Evolutionary conservation across 805 yeast genomes (phyloP).

Genomic region (Kazachstania viticola): DNA sequence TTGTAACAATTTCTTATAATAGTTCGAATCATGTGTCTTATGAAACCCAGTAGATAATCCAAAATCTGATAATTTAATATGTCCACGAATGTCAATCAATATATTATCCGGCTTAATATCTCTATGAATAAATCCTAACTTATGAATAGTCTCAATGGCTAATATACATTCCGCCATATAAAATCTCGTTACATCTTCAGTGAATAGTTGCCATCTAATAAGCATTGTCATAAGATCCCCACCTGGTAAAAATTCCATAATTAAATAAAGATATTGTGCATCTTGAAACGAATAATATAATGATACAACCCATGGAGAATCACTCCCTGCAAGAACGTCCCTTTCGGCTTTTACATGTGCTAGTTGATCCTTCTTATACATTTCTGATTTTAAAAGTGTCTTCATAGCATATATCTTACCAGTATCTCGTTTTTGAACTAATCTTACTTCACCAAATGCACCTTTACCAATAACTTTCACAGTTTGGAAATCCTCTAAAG

Average conservation of each 20-base stretch:
- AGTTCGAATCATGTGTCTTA: conserved; percentile 82
- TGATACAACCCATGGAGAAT: conserved; percentile 88
- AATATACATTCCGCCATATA: conserved; percentile 94
- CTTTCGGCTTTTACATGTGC: conserved; percentile 95
- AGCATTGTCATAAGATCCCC: conserved; percentile 93
- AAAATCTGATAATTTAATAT: conserved; percentile 75
- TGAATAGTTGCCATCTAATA: conserved; percentile 85
- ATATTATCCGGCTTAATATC: conserved; percentile 97
- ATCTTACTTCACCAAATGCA: conserved; percentile 93
- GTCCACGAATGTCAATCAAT: conserved; percentile 70
- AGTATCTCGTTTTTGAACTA: conserved; percentile 86
- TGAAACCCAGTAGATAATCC: conserved; percentile 88
- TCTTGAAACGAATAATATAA: conserved; percentile 63
- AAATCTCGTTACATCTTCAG: conserved; percentile 86
- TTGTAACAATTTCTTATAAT: conserved; percentile 72
- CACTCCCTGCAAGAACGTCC: conserved; percentile 84
- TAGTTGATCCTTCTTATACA: conserved; percentile 88
- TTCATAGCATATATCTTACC: conserved; percentile 92
- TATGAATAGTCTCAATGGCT: conserved; percentile 90
- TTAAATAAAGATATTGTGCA: conserved; percentile 67
- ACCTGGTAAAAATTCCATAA: conserved; percentile 92
- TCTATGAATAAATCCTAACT: conserved; percentile 87
- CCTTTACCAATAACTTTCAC: conserved; percentile 92
- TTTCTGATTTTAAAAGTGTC: conserved; percentile 78
- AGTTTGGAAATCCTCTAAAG: conserved; percentile 75